Conservation (phyloP, 768 basidiomycete species). For the Lepiota venenata region DNA sequence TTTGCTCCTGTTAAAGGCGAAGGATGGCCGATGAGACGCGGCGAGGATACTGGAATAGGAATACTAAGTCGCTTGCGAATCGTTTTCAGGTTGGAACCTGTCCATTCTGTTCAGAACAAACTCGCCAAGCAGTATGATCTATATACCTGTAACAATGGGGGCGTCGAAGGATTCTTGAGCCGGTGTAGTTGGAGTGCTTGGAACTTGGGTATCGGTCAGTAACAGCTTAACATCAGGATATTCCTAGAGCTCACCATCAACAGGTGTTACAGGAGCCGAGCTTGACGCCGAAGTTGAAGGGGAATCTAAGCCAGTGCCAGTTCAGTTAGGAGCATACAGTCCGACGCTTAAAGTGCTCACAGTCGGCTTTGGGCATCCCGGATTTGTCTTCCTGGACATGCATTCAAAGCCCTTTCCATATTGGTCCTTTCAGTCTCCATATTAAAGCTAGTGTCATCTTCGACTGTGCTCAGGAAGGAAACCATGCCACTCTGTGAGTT, state of each 20-base stretch:
- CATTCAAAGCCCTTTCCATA: conserved; percentile 5
- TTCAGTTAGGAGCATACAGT: not conserved
- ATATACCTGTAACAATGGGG: not conserved
- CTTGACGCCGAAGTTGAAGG: conserved; percentile 6
- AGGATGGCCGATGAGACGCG: conserved; percentile 7
- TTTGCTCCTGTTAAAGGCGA: not conserved
- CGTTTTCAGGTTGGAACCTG: conserved; percentile 1
- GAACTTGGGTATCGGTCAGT: not conserved
- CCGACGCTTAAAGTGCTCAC: not conserved
- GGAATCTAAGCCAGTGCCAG: not conserved
- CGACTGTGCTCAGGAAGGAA: conserved; percentile 30
- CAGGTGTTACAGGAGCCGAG: conserved; percentile 1
- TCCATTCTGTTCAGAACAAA: not conserved
- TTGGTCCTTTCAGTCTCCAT: conserved; percentile 16
- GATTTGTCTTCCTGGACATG: not conserved
- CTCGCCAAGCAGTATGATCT: not conserved
- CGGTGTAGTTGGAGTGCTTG: not conserved
- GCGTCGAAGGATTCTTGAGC: not conserved
- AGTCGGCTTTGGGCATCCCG: not conserved
- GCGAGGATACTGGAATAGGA: conserved; percentile 8
- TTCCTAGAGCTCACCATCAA: conserved; percentile 1
- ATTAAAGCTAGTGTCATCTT: conserved; percentile 41
- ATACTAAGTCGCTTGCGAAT: conserved; percentile 8
- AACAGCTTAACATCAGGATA: not conserved
- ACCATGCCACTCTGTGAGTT: conserved; percentile 26